Base-by-base conservation (phyloP, 2,329 filamentous ascomycete species). In the Furcasterigmium sp. region DNA sequence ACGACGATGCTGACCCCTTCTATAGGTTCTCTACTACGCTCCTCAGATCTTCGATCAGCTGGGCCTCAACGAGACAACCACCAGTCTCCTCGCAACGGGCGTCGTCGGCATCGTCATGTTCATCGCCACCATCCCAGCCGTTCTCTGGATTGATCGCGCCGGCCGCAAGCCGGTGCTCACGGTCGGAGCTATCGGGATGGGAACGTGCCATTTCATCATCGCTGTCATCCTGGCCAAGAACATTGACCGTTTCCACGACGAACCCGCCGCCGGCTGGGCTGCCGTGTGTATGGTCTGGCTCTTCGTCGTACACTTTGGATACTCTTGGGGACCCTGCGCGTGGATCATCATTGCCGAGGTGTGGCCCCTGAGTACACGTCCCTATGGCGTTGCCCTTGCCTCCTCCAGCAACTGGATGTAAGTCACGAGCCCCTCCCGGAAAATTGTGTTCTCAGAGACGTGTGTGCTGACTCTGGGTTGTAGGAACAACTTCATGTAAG, bases 311-410 rank as follows among this genome's bases (percentile, higher is more conserved):
- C 77, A 85, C 60, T 90, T 90, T 54, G 86, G 82, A 23, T 88
- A 44, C 30, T 81, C 76, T 0, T 90, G 85, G 85, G 83, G 84
- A 0, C 85, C 84, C 3, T 84, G 80, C 53, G 76, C 81, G 0
- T 89, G 85, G 85, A 85, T 87, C 47, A 72, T 90, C 43, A 75
- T 87, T 1, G 78, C 83, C 3, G 85, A 89, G 62, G 79, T 90
- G 34, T 90, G 82, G 80, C 85, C 85, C 0, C 63, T 88, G 5
- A 82, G 76, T 45, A 80, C 80, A 9, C 75, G 84, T 3, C 76
- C 85, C 1, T 86, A 88, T 46, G 85, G 85, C 32, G 83, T 85
- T 11, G 73, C 84, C 0, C 66, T 90, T 0, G 84, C 82, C 14
- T 82, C 82, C 2, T 79, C 75, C 3, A 75, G 72, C 52, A 84